These are phyloP conservation scores for Grigorovia yakushimaensis DNA, from an alignment of 805 yeast genomes.

Conservation along the genomic window DNA sequence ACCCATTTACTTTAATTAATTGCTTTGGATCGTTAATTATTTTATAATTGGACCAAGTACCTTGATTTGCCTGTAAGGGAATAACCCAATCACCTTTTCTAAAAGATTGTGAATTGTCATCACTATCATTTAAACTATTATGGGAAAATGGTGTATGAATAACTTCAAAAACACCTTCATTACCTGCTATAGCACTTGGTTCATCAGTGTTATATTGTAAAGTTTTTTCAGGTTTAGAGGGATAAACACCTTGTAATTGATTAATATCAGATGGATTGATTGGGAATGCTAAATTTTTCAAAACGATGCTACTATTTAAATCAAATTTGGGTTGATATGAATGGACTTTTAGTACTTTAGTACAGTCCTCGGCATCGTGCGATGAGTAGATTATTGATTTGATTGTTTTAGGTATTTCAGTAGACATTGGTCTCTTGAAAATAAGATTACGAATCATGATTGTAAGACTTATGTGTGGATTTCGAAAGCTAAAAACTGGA, in stretches of 20 bases:
- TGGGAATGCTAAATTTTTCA: conserved; percentile 70
- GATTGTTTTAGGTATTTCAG: conserved; percentile 16
- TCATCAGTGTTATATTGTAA: conserved; percentile 45
- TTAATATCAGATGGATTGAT: conserved; percentile 85
- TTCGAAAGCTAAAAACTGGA: too few species aligned
- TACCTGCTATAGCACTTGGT: conserved; percentile 82
- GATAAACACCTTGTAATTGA: conserved; percentile 79
- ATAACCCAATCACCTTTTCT: conserved; percentile 77
- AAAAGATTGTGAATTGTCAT: conserved; percentile 22
- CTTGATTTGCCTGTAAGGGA: conserved; percentile 68
- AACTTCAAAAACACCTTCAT: conserved; percentile 88
- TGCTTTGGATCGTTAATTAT: conserved; percentile 44
- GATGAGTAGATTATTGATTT: conserved; percentile 25
- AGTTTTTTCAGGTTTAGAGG: conserved; percentile 54
- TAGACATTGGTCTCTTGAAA: conserved; percentile 15
- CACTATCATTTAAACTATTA: conserved; percentile 25
- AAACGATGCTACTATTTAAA: conserved; percentile 32
- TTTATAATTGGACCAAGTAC: conserved; percentile 84
- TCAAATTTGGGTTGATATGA: conserved; percentile 22
- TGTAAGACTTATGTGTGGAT: neutral
- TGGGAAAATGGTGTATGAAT: conserved; percentile 59
- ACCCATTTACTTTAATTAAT: conserved; percentile 43
- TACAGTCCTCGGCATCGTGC: conserved; percentile 23
- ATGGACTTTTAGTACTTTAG: conserved; percentile 21
- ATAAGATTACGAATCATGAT: neutral